Evolutionary conservation across 2,329 filamentous ascomycete species (phyloP).

Genomic region (Akanthomyces uredinophilus): DNA sequence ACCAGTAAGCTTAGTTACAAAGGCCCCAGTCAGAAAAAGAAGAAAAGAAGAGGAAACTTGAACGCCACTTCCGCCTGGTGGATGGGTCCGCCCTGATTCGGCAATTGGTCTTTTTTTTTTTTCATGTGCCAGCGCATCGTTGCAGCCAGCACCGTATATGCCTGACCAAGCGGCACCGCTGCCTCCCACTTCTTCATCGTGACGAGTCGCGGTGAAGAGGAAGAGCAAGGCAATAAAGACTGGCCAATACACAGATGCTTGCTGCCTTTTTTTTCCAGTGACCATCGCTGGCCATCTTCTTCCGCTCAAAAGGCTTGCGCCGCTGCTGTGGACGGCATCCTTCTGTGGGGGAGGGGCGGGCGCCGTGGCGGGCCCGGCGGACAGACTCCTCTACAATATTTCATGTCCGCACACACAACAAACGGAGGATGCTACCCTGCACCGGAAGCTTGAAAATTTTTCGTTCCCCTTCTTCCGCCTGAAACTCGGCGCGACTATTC

Average conservation of each 20-base stretch:
- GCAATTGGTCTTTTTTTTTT: not conserved
- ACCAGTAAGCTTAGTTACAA: too few species aligned
- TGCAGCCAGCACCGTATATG: not conserved
- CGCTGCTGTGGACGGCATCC: not conserved
- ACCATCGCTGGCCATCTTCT: too few species aligned
- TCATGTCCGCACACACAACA: not conserved
- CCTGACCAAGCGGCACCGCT: too few species aligned
- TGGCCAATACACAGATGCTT: not conserved
- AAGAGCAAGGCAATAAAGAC: too few species aligned
- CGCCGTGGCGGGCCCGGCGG: too few species aligned
- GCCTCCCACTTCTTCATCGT: not conserved
- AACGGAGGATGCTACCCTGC: not conserved
- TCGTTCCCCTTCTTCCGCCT: not conserved
- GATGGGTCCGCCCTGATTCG: not conserved
- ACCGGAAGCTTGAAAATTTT: not conserved
- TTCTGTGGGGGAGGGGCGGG: slow-evolving; percentile 1
- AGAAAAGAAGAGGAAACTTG: not conserved
- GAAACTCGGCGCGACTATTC: not conserved
- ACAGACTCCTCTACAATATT: not conserved
- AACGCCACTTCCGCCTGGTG: not conserved
- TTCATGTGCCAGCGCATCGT: not conserved
- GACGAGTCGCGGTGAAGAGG: not conserved
- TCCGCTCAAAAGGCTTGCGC: too few species aligned
- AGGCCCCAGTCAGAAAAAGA: not conserved
- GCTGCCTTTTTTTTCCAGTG: too few species aligned